Evolutionary conservation across 192 early-diverging fungal species (phyloP).

Genomic region (Rhizoclosmatium sp.): DNA sequence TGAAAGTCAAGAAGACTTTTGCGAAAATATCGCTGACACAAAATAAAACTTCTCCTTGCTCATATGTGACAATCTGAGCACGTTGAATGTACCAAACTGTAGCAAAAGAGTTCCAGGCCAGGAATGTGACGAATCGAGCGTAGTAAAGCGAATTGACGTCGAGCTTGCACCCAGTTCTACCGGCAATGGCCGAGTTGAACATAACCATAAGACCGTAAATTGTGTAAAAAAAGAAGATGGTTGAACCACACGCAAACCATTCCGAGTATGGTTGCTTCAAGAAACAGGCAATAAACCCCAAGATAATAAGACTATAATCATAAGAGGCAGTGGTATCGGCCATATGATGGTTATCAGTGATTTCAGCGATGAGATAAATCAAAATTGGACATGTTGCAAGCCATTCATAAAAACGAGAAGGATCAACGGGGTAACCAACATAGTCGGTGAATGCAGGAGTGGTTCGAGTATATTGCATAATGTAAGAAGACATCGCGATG

Average conservation of each 20-base stretch:
- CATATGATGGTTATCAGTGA: conserved; percentile 36
- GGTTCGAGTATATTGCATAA: conserved; percentile 5
- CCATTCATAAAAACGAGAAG: conserved; percentile 30
- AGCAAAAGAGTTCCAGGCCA: conserved; percentile 24
- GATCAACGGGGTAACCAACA: conserved; percentile 28
- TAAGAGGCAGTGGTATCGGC: conserved; percentile 19
- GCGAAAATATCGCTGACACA: conserved; percentile 45
- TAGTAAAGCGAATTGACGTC: conserved; percentile 17
- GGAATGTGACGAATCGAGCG: conserved; percentile 8
- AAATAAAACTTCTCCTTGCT: conserved; percentile 39
- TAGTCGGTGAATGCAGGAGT: conserved; percentile 24
- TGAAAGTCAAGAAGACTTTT: conserved; percentile 52
- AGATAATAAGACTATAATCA: conserved; percentile 41
- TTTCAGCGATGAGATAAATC: conserved; percentile 48
- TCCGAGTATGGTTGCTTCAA: conserved; percentile 41
- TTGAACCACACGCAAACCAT: conserved; percentile 18
- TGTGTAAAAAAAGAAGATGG: conserved; percentile 33
- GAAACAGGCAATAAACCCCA: conserved; percentile 41
- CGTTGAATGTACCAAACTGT: conserved; percentile 27
- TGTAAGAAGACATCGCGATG: conserved; percentile 26
- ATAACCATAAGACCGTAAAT: conserved; percentile 33
- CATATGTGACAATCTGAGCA: conserved; percentile 31
- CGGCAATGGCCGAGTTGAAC: conserved; percentile 37
- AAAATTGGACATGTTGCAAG: conserved; percentile 39
- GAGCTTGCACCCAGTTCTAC: conserved; percentile 38